Conservation (phyloP, 495 filamentous ascomycete species). For the Hypoxylon lenormandii region DNA sequence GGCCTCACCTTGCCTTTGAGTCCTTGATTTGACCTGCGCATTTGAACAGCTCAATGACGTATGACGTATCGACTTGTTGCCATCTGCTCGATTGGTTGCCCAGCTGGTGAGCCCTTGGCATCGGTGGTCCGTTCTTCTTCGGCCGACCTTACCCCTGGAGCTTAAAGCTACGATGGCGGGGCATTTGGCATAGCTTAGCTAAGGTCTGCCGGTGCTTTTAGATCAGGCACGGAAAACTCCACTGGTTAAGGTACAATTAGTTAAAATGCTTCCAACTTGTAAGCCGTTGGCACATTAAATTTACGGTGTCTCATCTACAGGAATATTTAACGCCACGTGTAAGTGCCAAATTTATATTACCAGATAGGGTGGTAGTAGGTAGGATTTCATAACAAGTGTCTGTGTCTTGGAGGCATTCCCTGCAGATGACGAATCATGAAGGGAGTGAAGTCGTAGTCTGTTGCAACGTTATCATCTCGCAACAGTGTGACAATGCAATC, state of each 20-base stretch:
- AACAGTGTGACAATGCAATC: conserved; percentile 35
- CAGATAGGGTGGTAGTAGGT: conserved; percentile 1
- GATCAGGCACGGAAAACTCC: conserved; percentile 14
- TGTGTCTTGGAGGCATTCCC: conserved; percentile 24
- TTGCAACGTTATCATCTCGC: conserved; percentile 42
- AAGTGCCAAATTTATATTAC: background rate
- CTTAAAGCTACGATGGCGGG: conserved; percentile 29
- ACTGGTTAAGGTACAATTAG: background rate
- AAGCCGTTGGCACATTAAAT: too few species aligned
- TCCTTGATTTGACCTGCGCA: conserved; percentile 29
- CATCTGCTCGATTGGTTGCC: conserved; percentile 33
- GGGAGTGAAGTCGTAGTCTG: conserved; percentile 9
- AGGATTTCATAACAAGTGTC: conserved; percentile 22
- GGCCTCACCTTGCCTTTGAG: conserved; percentile 28
- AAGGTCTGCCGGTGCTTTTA: conserved; percentile 3
- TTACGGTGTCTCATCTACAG: conserved; percentile 6
- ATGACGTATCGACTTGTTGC: conserved; percentile 35
- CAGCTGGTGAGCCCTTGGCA: background rate
- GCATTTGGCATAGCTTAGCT: conserved; percentile 26
- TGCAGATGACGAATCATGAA: conserved; percentile 35
- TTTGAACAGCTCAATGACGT: conserved; percentile 39
- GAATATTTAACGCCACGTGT: conserved; percentile 29
- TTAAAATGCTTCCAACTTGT: background rate
- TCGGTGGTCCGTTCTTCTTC: conserved; percentile 1
- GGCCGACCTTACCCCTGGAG: conserved; percentile 12